Base-by-base conservation (phyloP, 768 basidiomycete species). In the Mycena kentingensis region DNA sequence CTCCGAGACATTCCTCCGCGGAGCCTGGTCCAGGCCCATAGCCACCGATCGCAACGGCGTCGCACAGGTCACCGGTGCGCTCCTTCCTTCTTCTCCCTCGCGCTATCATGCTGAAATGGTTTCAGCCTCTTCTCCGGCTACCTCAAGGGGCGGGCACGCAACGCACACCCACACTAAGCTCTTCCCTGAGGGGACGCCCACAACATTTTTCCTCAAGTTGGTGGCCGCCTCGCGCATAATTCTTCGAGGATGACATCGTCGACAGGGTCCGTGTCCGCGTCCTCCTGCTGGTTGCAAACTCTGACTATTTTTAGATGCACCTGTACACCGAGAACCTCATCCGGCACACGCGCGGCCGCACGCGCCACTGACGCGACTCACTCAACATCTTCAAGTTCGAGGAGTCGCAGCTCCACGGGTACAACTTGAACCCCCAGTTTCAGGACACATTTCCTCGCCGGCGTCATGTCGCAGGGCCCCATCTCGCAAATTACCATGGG, bases 1-100 rank as follows among this genome's bases (percentile, higher is more conserved):
- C 21, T 61, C 73, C 21, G 77, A 82, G 52, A 77, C 76, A 0
- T 82, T 74, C 67, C 65, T 82, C 15, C 68, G 79, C 7, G 80
- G 80, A 18, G 80, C 80, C 11, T 80, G 77, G 79, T 73, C 77
- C n/a, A n/a, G n/a, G n/a, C n/a, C n/a, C n/a, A n/a, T n/a, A n/a
- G n/a, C n/a, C 0, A 82, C 80, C 5, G 75, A 81, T 53, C 63
- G 65, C 37, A 78, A 79, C 49, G 80, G 79, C 22, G 78, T 82
- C 7, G 76, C 72, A 0, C 77, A 80, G 52, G 80, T 82, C 46
- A 80, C 77, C 11, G 76, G 79, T 80, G 60, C 27, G 75, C 68
- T 15, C 16, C 21, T 15, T 11, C 8, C 18, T 32, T 25, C 45
- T 28, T 36, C 7, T 25, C 26, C 22, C 12, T 0, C 19, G 35